Conservation (phyloP, 2,329 filamentous ascomycete species). For the Trichoderma aggressivum region DNA sequence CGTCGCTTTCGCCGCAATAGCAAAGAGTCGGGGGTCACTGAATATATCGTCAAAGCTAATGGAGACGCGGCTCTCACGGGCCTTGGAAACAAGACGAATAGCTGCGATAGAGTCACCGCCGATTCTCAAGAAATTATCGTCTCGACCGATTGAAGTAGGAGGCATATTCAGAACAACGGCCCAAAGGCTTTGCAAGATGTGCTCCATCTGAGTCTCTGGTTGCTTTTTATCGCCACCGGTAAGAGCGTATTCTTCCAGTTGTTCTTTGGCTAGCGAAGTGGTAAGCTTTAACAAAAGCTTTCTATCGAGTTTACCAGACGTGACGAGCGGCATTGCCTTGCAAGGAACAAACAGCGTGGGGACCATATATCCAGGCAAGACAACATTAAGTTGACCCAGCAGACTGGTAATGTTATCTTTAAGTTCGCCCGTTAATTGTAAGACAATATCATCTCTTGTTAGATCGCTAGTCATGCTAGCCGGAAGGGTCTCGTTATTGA, state of each 20-base stretch:
- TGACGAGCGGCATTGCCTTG: constrained; percentile 12
- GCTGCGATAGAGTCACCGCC: constrained; percentile 20
- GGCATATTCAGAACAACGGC: constrained; percentile 9
- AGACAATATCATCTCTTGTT: not conserved
- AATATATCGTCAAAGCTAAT: constrained; percentile 13
- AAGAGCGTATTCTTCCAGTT: constrained; percentile 4
- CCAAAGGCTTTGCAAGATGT: constrained; percentile 11
- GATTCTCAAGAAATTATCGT: constrained; percentile 20
- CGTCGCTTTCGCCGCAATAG: constrained; percentile 2
- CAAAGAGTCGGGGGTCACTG: constrained; percentile 4
- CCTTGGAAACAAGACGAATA: constrained; percentile 6
- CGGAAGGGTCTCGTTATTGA: constrained; percentile 8
- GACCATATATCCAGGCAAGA: constrained; percentile 15
- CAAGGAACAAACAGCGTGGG: constrained; percentile 11
- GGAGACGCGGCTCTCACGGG: not conserved
- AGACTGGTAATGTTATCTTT: not conserved
- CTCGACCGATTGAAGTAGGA: constrained; percentile 6
- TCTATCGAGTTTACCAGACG: constrained; percentile 15
- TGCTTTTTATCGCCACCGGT: not conserved
- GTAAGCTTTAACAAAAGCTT: constrained; percentile 5
- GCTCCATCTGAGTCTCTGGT: constrained; percentile 13
- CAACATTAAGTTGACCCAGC: not conserved
- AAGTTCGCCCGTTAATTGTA: not conserved
- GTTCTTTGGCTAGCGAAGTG: not conserved
- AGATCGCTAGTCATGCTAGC: not conserved